Conservation (phyloP, 2,329 filamentous ascomycete species). For the Penicillium nordicum region DNA sequence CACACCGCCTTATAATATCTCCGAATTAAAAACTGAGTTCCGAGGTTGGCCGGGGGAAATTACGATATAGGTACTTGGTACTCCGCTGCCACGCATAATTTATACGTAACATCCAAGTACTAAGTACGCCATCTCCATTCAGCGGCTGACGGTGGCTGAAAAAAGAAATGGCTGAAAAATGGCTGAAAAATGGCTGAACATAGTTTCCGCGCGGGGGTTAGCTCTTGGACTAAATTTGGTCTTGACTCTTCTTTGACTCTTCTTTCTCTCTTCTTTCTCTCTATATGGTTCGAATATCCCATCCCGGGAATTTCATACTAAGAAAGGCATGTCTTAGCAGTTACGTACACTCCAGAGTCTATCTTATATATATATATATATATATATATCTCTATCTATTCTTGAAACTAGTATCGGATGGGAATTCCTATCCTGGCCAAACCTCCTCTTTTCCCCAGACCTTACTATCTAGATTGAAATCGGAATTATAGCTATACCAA, state of each 20-base stretch:
- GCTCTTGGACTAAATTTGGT: not conserved
- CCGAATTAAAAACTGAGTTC: not conserved
- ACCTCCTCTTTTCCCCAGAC: not conserved
- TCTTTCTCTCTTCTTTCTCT: not conserved
- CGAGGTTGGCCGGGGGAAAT: too few relatives aligned
- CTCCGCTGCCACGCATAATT: not conserved
- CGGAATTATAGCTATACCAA: not conserved
- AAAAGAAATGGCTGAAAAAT: not conserved
- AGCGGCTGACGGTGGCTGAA: conserved; percentile 4
- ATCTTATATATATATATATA: not conserved
- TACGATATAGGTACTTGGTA: not conserved
- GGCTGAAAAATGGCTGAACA: not conserved
- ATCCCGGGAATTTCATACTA: not conserved
- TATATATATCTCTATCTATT: not conserved
- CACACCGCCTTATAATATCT: conserved; percentile 2
- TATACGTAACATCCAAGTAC: conserved; percentile 4
- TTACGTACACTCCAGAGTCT: not conserved
- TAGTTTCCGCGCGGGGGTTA: not conserved
- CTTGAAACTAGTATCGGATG: not conserved
- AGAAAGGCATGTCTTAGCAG: not conserved
- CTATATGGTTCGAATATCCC: not conserved
- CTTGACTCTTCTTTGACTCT: not conserved
- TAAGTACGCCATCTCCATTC: not conserved
- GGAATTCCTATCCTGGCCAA: not conserved
- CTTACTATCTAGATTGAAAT: not conserved